phyloP scores from a whole-genome alignment of 2,329 filamentous ascomycete genomes.

The Aspergillus ibericus region DNA sequence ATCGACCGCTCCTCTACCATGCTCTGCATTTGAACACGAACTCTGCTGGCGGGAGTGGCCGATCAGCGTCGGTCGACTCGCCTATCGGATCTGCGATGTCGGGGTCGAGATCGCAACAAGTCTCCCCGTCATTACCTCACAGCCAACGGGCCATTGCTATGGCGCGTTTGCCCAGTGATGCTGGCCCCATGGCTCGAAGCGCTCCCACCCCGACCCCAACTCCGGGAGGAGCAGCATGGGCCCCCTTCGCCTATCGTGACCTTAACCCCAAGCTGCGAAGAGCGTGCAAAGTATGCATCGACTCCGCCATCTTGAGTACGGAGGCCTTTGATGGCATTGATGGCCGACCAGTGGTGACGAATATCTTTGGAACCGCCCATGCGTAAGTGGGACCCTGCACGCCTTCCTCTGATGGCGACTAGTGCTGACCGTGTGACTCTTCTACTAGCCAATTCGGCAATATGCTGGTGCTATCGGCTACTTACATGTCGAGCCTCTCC shows the following conservation, averaged over 20 bases:
- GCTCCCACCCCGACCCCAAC: slow-evolving; percentile 2
- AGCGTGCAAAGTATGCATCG: slow-evolving; percentile 63
- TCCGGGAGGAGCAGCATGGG: background rate
- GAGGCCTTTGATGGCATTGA: slow-evolving; percentile 69
- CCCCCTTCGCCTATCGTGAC: slow-evolving; percentile 23
- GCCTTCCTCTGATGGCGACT: background rate
- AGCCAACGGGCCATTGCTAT: slow-evolving; percentile 31
- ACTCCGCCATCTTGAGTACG: slow-evolving; percentile 80
- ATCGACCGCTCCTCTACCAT: slow-evolving; percentile 71
- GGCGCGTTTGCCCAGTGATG: slow-evolving; percentile 35
- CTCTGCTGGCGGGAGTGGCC: slow-evolving; percentile 32
- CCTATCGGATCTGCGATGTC: slow-evolving; percentile 30
- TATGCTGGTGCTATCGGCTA: slow-evolving; percentile 82
- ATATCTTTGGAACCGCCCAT: slow-evolving; percentile 91
- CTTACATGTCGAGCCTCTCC: slow-evolving; percentile 67
- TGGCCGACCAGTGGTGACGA: slow-evolving; percentile 80
- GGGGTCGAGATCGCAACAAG: slow-evolving; percentile 34
- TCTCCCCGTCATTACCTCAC: slow-evolving; percentile 37
- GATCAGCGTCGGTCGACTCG: slow-evolving; percentile 29
- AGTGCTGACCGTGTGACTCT: slow-evolving; percentile 23
- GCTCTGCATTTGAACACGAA: slow-evolving; percentile 52
- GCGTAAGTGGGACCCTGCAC: slow-evolving; percentile 65
- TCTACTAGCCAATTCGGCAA: slow-evolving; percentile 87
- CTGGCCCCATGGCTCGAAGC: slow-evolving; percentile 31
- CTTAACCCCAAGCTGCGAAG: slow-evolving; percentile 49